Evolutionary conservation across 2,329 filamentous ascomycete genomes (phyloP), one percentile per base, ranked within the genome.

Genomic region (Aureobasidium sp.): DNA sequence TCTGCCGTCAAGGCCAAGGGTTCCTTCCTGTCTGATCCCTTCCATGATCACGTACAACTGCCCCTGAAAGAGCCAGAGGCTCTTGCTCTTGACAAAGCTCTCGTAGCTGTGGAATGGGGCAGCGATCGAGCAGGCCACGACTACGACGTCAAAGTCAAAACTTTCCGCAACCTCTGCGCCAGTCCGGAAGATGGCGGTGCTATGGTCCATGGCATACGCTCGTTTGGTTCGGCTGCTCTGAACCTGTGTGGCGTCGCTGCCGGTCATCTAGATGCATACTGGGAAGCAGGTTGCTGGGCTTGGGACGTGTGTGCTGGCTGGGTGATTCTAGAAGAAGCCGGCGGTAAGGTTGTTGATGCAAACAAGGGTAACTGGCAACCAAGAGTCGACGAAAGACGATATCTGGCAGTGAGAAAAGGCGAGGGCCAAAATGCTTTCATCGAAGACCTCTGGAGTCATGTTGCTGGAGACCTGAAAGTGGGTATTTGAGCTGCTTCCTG

Each of bases 221-320:
- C 81, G 39, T 75, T 90, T 64, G 89, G 89, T 2, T 86, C 82
- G 56, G 89, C 89, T 8, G 89, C 89, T 44, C 76, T 93, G 68
- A 92, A 92, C 72, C 74, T 92, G 20, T 90, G 87, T 62, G 82
- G 81, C 42, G 86, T 90, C 3, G 89, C 89, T 2, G 82, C 84
- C 11, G 89, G 89, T 0, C 81, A 85, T 72, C 68, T 90, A 29
- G 89, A 93, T 71, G 69, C 84, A 25, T 93, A 90, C 72, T 93
- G 89, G 89, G 89, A 93, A 75, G 88, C 87, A 41, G 89, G 90
- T 0, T 91, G 88, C 73, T 93, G 88, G 83, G 88, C 89, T 1
- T 93, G 89, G 89, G 89, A 93, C 72, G 89, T 93, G 2, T 90
- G 87, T 70, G 90, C 90, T 5, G 89, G 86, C 0, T 92, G 89